Base-by-base conservation (phyloP, 1,139 yeast genomes). In the Scheffersomyces insectosa region DNA sequence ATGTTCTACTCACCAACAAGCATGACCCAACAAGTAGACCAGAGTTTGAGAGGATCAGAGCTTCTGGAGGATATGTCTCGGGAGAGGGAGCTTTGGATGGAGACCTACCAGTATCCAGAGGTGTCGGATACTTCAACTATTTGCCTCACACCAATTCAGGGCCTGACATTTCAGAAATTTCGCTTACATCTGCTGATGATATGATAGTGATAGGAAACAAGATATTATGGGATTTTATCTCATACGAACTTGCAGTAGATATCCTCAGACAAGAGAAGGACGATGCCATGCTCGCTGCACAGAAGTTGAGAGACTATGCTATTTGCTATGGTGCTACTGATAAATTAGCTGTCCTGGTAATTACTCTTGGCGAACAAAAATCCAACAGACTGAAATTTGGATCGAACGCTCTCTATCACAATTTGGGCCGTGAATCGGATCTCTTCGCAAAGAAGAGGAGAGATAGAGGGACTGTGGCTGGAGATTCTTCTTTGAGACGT, bases 231-330 rank as follows among this genome's bases (percentile, higher is more conserved):
- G 93, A 90, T 48, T 82, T 75, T 55, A 79, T 95, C 49, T 79
- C 91, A 3, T 83, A 82, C 53, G 96, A 90, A 57, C 77, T 88
- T 25, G 97, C 96, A 0, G 96, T 93, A 34, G 99, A 93, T 63
- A 83, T 93, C 42, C 85, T 91, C 16, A 77, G 97, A 47, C 88
- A 87, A 52, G 90, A 86, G 56, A 82, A 83, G 52, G 83, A 82
- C 14, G 89, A 89, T 53, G 95, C 97, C 3, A 86, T 89, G 85
- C 65, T 84, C 29, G 97, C 98, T 1, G 98, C 99, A 0, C 96
- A 90, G 56, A 89, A 88, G 59, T 72, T 93, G 52, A 80, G 98
- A 57, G 99, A 95, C 65, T 89, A 87, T 68, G 98, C 98, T 1
- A 82, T 93, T 47, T 85, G 97, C 1, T 93, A 90, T 61, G 98